These are phyloP conservation scores for Aspergillus pseudoglaucus DNA, from an alignment of 2,329 filamentous ascomycete genomes.

Conservation along the genomic window DNA sequence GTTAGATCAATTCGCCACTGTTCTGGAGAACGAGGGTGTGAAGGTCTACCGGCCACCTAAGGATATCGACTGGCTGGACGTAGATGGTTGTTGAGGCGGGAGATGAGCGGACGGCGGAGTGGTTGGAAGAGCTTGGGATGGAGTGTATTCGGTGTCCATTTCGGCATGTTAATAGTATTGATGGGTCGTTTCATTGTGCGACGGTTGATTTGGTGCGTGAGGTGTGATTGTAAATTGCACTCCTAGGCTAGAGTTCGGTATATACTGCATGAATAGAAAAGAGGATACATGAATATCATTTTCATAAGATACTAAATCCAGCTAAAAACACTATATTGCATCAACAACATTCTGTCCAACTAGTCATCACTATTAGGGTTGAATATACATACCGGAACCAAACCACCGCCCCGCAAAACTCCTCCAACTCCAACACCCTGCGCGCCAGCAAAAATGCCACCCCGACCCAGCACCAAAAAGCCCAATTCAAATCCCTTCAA, in stretches of 20 bases:
- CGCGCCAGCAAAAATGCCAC: not conserved
- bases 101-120: constrained; percentile 10
- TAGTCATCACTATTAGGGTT: no score
- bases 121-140: constrained; percentile 10
- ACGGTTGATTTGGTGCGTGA: constrained; percentile 15
- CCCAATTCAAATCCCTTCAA: constrained; percentile 1
- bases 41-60: not conserved
- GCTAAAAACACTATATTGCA: no score
- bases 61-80: not conserved
- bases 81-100: constrained; percentile 20
- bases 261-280: no score
- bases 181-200: constrained; percentile 28
- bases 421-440: not conserved
- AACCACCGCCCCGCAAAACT: not conserved
- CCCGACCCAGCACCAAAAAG: constrained; percentile 7
- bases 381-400: no score
- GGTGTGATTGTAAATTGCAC: not conserved
- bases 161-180: constrained; percentile 26
- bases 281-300: no score
- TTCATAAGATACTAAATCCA: no score
- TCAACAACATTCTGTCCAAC: no score
- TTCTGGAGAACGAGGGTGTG: not conserved
- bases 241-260: no score
- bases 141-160: constrained; percentile 21
- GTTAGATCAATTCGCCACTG: not conserved